A percentile compares a stretch with the other conserved stretches of the same genome.
Evolutionary conservation across 2,329 filamentous ascomycete species (phyloP).

Genomic region (Cytospora chrysosperma): DNA sequence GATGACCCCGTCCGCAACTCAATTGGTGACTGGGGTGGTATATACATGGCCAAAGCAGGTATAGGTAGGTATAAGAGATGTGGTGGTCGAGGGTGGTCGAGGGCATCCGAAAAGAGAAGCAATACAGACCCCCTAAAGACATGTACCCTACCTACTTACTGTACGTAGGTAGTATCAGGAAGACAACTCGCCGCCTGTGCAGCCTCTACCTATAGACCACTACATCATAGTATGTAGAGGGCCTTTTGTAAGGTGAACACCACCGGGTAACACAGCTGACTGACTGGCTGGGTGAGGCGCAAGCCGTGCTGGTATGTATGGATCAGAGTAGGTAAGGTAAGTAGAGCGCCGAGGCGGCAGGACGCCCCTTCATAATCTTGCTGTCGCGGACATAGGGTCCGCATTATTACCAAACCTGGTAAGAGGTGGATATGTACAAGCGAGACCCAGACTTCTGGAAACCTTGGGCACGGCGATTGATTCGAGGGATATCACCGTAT

Average conservation of each 20-base stretch:
- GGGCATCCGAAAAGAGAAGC: background rate
- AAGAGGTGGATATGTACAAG: background rate
- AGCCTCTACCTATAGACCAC: too few species aligned
- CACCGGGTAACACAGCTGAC: background rate
- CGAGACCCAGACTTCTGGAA: background rate
- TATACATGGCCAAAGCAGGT: background rate
- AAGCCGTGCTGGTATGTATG: background rate
- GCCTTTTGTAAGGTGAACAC: too few species aligned
- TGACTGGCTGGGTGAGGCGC: background rate
- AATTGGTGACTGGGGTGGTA: background rate
- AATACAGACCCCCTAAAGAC: constrained; percentile 1
- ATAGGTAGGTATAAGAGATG: background rate
- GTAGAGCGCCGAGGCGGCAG: constrained; percentile 2
- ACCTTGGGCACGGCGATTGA: background rate
- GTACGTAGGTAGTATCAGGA: too few species aligned
- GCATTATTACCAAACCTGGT: constrained; percentile 16
- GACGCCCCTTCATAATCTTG: constrained; percentile 8
- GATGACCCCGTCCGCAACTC: constrained; percentile 15
- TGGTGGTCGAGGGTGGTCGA: background rate
- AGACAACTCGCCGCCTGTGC: background rate
- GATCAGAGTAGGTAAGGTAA: background rate
- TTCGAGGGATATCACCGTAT: constrained; percentile 6
- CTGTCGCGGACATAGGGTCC: constrained; percentile 20
- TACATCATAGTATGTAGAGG: too few species aligned
- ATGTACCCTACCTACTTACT: too few species aligned